Evolutionary conservation across 2,329 filamentous ascomycete genomes (phyloP).

Genomic region (Zalaria sp.): DNA sequence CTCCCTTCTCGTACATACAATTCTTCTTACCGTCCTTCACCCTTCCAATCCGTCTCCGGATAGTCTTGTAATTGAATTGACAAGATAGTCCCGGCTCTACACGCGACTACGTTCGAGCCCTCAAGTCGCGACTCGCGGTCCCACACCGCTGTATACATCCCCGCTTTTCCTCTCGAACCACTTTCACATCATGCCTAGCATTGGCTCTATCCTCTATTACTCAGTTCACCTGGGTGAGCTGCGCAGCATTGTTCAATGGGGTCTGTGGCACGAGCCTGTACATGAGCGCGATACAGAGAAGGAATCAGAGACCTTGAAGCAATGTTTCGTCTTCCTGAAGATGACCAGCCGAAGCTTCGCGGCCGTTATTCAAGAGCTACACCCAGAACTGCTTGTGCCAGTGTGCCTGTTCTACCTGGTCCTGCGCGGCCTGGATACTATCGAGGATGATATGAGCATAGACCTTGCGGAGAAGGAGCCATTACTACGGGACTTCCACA

Average conservation of each 20-base stretch:
- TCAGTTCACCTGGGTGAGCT: conserved; percentile 19
- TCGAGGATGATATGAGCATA: conserved; percentile 97
- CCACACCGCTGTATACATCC: not conserved
- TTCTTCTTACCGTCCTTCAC: no score
- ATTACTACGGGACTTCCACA: conserved; percentile 67
- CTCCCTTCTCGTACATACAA: no score
- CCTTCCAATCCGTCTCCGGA: no score
- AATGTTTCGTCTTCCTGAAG: conserved; percentile 78
- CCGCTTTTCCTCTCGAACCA: no score
- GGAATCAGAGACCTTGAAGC: conserved; percentile 58
- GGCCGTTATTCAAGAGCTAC: conserved; percentile 87
- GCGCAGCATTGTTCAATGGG: conserved; percentile 33
- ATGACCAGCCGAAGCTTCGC: conserved; percentile 87
- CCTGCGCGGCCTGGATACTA: conserved; percentile 87
- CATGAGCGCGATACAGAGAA: conserved; percentile 66
- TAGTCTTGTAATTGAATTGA: no score
- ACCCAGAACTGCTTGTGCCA: conserved; percentile 83
- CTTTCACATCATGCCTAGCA: conserved; percentile 6
- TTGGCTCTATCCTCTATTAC: conserved; percentile 16
- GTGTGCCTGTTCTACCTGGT: conserved; percentile 86
- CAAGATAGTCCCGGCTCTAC: not conserved
- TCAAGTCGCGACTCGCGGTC: not conserved
- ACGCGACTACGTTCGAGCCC: not conserved
- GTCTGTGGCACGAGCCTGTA: conserved; percentile 90
- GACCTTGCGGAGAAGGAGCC: conserved; percentile 70